These are phyloP conservation scores for Ceratobasidium sp. DNA, from an alignment of 1,284 basidiomycete species.

Conservation along the genomic window DNA sequence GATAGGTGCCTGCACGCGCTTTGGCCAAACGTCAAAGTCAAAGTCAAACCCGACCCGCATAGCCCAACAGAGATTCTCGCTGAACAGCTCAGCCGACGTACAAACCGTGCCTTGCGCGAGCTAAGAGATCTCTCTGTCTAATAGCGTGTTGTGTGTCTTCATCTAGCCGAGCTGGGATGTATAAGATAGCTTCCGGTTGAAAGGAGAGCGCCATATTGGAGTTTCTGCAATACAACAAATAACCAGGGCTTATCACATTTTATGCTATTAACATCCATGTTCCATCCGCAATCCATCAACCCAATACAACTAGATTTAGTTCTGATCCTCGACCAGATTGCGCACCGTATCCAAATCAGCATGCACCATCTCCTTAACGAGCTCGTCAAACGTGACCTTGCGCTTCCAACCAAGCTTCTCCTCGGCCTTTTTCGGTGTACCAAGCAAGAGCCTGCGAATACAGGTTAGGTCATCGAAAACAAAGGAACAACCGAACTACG, in stretches of 20 bases:
- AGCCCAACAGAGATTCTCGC: neutral
- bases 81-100: neutral
- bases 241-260: too few relatives aligned
- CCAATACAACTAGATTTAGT: conserved; percentile 59
- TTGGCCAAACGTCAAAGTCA: neutral
- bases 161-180: too few relatives aligned
- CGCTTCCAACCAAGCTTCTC: conserved; percentile 88
- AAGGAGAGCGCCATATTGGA: too few relatives aligned
- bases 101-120: neutral
- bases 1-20: neutral
- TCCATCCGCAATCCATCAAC: too few relatives aligned
- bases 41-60: neutral
- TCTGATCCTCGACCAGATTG: conserved; percentile 84
- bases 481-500: conserved; percentile 57
- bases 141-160: neutral
- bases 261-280: too few relatives aligned
- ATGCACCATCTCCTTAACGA: conserved; percentile 91
- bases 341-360: conserved; percentile 79
- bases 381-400: conserved; percentile 79
- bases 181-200: too few relatives aligned
- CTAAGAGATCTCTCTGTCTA: neutral
- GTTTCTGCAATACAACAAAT: too few relatives aligned
- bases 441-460: conserved; percentile 76
- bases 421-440: conserved; percentile 89
- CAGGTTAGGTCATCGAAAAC: conserved; percentile 28